These are phyloP conservation scores for Ogataea hybrid DNA, from an alignment of 1,139 yeast species.

Conservation along the genomic window DNA sequence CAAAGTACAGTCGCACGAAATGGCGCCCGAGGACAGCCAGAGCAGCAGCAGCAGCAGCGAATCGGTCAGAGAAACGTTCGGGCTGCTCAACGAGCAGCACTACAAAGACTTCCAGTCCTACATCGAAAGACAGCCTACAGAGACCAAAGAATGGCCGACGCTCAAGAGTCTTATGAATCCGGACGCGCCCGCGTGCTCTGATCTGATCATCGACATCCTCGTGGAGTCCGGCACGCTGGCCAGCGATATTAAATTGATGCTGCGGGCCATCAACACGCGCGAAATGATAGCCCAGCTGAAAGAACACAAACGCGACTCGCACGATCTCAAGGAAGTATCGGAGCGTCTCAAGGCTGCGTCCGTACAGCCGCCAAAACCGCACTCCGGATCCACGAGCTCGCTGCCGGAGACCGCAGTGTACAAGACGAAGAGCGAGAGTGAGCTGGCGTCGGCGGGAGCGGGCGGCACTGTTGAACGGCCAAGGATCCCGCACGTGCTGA, in stretches of 20 bases:
- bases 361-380: neutral
- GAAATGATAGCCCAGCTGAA: slow-evolving; percentile 49
- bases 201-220: slow-evolving; percentile 53
- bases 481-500: neutral
- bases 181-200: slow-evolving; percentile 39
- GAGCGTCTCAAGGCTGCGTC: slow-evolving; percentile 27
- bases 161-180: slow-evolving; percentile 27
- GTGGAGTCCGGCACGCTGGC: slow-evolving; percentile 59
- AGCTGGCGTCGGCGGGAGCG: neutral
- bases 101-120: slow-evolving; percentile 1
- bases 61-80: slow-evolving; percentile 2
- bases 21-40: neutral
- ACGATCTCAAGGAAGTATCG: slow-evolving; percentile 11
- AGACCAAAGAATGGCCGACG: slow-evolving; percentile 28
- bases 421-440: slow-evolving; percentile 5
- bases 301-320: slow-evolving; percentile 29
- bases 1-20: neutral
- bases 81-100: slow-evolving; percentile 4
- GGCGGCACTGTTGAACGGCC: neutral
- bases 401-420: neutral
- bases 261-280: slow-evolving; percentile 60
- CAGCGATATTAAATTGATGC: slow-evolving; percentile 61
- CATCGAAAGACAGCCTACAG: slow-evolving; percentile 2
- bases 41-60: slow-evolving; percentile 1
- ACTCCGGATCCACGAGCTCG: slow-evolving; percentile 1